phyloP scores from a whole-genome alignment of 257 asterid genomes.

The Fraxinus americana region DNA sequence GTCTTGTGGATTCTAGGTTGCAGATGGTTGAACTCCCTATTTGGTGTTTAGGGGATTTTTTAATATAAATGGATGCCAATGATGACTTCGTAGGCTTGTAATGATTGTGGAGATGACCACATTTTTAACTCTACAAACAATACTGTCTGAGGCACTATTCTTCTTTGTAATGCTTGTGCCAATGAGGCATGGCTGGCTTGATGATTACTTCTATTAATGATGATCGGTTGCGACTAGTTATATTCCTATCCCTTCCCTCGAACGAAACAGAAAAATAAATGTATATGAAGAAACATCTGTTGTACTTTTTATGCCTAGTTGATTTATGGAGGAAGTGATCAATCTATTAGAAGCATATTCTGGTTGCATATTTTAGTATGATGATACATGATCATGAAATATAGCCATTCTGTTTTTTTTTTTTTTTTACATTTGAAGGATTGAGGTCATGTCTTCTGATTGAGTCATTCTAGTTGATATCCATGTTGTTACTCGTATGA shows the following conservation, averaged over 20 bases:
- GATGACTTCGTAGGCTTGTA: slow-evolving; percentile 32
- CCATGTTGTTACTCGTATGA: background rate
- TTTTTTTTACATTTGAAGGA: background rate
- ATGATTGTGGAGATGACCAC: slow-evolving; percentile 20
- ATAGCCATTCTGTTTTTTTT: no score
- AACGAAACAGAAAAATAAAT: background rate
- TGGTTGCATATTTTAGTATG: background rate
- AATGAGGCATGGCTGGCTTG: background rate
- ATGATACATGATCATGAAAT: background rate
- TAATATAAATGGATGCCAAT: background rate
- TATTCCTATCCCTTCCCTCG: background rate
- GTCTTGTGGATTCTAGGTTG: background rate
- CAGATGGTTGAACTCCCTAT: background rate
- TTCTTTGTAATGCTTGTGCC: slow-evolving; percentile 35
- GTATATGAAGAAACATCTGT: background rate
- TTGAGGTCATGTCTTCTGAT: background rate
- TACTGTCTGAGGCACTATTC: slow-evolving; percentile 35
- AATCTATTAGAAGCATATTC: background rate
- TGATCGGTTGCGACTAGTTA: background rate
- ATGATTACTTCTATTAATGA: no score
- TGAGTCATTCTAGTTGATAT: background rate
- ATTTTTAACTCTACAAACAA: background rate
- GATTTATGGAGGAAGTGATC: background rate
- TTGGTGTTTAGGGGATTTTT: background rate
- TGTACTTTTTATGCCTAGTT: background rate